phyloP scores from a whole-genome alignment of 352 stramenopile species.

The Pseudoperonospora humuli region DNA sequence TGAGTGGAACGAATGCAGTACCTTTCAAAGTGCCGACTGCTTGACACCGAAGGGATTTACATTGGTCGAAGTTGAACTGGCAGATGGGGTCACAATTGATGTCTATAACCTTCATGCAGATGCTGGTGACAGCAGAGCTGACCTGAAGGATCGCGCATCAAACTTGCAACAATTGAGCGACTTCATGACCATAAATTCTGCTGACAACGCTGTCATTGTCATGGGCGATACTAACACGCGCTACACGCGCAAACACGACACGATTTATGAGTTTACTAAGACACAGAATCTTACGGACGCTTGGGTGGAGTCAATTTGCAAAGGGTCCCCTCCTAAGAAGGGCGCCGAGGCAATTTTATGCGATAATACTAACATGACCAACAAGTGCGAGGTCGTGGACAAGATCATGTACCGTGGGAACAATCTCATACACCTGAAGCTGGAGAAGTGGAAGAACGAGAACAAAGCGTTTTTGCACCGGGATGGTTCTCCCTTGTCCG shows the following conservation, averaged over 20 bases:
- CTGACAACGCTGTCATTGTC: constrained; percentile 36
- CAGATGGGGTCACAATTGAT: constrained; percentile 31
- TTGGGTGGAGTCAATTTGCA: constrained; percentile 38
- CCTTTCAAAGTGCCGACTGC: constrained; percentile 37
- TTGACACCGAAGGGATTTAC: constrained; percentile 55
- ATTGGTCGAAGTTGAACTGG: constrained; percentile 32
- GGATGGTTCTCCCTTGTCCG: constrained; percentile 30
- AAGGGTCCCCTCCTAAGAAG: constrained; percentile 21
- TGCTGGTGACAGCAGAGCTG: constrained; percentile 21
- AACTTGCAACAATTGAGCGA: constrained; percentile 44
- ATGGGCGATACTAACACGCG: constrained; percentile 53
- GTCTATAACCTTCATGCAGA: constrained; percentile 51
- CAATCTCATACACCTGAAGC: constrained; percentile 34
- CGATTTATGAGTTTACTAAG: constrained; percentile 24
- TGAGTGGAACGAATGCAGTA: constrained; percentile 40
- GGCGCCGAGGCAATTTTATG: constrained; percentile 34
- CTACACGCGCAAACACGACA: constrained; percentile 39
- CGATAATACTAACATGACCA: constrained; percentile 19
- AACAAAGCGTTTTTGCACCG: constrained; percentile 30
- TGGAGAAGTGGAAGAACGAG: constrained; percentile 39
- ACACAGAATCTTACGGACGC: constrained; percentile 31
- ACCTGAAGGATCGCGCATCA: constrained; percentile 24
- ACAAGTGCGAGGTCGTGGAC: constrained; percentile 48
- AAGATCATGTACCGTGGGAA: constrained; percentile 55
- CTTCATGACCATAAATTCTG: constrained; percentile 35